Conservation (phyloP, 78 protist genomes). For the Guillardia theta region DNA sequence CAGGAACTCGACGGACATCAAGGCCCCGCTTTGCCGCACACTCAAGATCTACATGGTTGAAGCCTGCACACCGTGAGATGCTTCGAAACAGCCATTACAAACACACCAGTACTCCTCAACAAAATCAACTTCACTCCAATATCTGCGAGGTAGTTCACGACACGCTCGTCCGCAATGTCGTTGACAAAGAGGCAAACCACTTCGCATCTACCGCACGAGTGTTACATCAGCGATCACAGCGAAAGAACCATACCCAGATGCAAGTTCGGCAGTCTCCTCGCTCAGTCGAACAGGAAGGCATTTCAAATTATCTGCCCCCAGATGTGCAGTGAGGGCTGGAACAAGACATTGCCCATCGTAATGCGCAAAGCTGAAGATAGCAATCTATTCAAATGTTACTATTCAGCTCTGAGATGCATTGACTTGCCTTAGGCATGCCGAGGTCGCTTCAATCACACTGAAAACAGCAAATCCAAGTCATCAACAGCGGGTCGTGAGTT, state of each 20-base stretch:
- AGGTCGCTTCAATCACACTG: too few species aligned
- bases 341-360: not conserved
- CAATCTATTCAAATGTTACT: not conserved
- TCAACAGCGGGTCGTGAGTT: too few species aligned
- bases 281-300: not conserved
- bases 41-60: constrained; percentile 73
- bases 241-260: not conserved
- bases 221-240: not conserved
- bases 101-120: constrained; percentile 37
- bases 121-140: not conserved
- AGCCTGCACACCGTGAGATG: constrained; percentile 53
- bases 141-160: not conserved
- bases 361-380: not conserved
- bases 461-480: too few species aligned
- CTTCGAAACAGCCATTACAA: not conserved
- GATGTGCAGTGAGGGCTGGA: not conserved
- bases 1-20: not conserved
- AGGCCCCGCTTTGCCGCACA: constrained; percentile 46
- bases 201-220: not conserved
- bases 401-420: too few species aligned
- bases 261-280: not conserved
- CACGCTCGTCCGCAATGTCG: constrained; percentile 51
- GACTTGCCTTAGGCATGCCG: too few species aligned
- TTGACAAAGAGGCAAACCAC: constrained; percentile 80
- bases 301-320: not conserved